A percentile compares a stretch with the other conserved stretches of the same genome.
These are phyloP conservation scores for Ploettnerulaceae sp. DNA, from an alignment of 2,329 filamentous ascomycete genomes.

Conservation along the genomic window DNA sequence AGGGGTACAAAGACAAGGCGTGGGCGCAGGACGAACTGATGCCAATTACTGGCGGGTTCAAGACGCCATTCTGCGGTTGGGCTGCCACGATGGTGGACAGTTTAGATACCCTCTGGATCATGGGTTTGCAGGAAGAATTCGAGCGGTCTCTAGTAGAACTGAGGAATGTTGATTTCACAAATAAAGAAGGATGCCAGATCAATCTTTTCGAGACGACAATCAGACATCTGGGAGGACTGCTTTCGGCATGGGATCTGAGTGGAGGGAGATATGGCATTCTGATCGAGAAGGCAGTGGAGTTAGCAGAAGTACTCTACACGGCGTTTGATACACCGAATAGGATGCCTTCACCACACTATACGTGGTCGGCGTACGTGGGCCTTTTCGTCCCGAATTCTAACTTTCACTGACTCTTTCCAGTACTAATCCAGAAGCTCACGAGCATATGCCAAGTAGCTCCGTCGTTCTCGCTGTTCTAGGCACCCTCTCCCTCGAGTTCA, in stretches of 20 bases:
- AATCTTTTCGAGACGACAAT: conserved; percentile 40
- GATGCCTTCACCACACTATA: conserved; percentile 37
- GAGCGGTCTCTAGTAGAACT: conserved; percentile 67
- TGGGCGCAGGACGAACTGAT: conserved; percentile 85
- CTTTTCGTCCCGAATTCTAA: background rate
- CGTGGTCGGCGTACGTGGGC: conserved; percentile 27
- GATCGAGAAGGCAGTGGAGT: conserved; percentile 32
- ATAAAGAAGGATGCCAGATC: conserved; percentile 28
- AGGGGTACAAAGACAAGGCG: conserved; percentile 73
- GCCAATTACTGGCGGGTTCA: conserved; percentile 61
- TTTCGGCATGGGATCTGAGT: conserved; percentile 36
- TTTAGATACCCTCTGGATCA: conserved; percentile 82
- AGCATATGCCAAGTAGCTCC: conserved; percentile 52
- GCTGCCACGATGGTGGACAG: conserved; percentile 82
- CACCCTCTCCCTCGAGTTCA: conserved; percentile 57
- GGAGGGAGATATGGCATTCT: conserved; percentile 28
- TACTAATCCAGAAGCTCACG: conserved; percentile 41
- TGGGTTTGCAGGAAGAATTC: conserved; percentile 73
- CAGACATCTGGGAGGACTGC: conserved; percentile 36
- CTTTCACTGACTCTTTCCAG: conserved; percentile 6
- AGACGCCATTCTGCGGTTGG: conserved; percentile 87
- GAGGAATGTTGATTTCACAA: conserved; percentile 48
- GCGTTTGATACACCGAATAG: conserved; percentile 51
- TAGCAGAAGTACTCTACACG: conserved; percentile 33
- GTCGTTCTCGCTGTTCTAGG: conserved; percentile 54